Conservation (phyloP, 495 filamentous ascomycete genomes). For the Haplographium delicatum region DNA sequence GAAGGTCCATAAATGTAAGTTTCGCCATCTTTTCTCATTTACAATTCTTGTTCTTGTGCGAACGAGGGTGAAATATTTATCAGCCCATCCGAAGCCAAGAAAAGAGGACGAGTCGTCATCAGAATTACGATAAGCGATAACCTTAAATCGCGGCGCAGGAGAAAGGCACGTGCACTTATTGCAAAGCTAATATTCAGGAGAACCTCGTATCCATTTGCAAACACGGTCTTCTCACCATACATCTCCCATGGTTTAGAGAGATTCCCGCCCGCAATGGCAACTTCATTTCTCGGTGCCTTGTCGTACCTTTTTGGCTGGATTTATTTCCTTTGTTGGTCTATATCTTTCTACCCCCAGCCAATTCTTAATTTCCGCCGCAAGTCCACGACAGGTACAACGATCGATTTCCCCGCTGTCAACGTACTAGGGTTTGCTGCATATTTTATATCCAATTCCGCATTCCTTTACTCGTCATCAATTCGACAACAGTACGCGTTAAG, state of each 20-base stretch:
- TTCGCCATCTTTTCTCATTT: conserved; percentile 11
- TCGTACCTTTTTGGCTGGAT: conserved; percentile 54
- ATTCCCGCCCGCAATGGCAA: conserved; percentile 19
- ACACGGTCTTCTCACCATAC: neutral
- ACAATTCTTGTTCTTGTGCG: no score
- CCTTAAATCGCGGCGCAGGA: neutral
- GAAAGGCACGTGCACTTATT: neutral
- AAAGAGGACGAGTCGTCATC: neutral
- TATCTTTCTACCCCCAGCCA: conserved; percentile 90
- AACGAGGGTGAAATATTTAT: no score
- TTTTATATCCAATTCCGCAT: conserved; percentile 61
- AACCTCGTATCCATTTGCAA: no score
- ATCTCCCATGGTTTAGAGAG: conserved; percentile 2
- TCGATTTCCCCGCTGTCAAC: conserved; percentile 84
- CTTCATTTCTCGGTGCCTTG: conserved; percentile 33
- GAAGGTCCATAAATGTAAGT: conserved; percentile 37
- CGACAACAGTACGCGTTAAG: conserved; percentile 79
- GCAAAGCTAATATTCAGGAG: no score
- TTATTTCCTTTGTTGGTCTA: conserved; percentile 70
- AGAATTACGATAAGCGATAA: neutral
- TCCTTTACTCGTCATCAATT: conserved; percentile 75
- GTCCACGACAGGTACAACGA: conserved; percentile 75
- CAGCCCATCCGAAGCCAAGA: no score
- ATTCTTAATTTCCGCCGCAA: conserved; percentile 67
- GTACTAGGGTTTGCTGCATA: conserved; percentile 78